These are phyloP conservation scores for Entelexis paramagnoliae DNA, from an alignment of 1,139 yeast genomes.

Conservation along the genomic window DNA sequence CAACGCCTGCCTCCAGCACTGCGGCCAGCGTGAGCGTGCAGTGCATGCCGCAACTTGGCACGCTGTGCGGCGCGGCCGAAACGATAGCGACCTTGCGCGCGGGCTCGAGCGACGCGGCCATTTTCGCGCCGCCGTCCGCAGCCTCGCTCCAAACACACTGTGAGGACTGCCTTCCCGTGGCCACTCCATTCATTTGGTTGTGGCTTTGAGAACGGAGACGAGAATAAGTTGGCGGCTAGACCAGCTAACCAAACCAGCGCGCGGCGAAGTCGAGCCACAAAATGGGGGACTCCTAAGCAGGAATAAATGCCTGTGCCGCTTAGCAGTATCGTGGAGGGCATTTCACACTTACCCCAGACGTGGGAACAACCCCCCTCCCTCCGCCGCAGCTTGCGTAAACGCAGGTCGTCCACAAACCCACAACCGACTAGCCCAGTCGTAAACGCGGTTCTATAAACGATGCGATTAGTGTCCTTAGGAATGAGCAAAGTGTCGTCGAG, in stretches of 20 bases:
- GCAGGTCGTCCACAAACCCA: no score
- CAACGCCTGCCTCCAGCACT: neutral
- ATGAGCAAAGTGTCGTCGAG: neutral
- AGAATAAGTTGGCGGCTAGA: neutral
- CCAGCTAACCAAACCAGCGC: neutral
- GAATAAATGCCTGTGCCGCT: no score
- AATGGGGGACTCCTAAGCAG: no score
- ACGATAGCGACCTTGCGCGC: neutral
- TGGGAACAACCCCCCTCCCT: no score
- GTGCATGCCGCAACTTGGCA: neutral
- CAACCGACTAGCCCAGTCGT: no score
- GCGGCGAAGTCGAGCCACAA: no score
- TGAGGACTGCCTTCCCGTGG: neutral
- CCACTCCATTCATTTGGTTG: conserved; percentile 1
- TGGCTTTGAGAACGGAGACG: no score
- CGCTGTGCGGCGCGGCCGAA: neutral
- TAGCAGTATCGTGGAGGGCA: neutral
- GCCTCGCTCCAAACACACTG: conserved; percentile 9
- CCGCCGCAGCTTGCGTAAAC: no score
- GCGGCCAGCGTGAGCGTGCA: neutral
- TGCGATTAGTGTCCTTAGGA: no score
- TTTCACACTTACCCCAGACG: neutral
- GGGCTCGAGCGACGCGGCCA: conserved; percentile 4
- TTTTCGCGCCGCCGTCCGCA: neutral
- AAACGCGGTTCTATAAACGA: no score